Base-by-base conservation (phyloP, 2,329 filamentous ascomycete species). In the Alternaria triticimaculans region DNA sequence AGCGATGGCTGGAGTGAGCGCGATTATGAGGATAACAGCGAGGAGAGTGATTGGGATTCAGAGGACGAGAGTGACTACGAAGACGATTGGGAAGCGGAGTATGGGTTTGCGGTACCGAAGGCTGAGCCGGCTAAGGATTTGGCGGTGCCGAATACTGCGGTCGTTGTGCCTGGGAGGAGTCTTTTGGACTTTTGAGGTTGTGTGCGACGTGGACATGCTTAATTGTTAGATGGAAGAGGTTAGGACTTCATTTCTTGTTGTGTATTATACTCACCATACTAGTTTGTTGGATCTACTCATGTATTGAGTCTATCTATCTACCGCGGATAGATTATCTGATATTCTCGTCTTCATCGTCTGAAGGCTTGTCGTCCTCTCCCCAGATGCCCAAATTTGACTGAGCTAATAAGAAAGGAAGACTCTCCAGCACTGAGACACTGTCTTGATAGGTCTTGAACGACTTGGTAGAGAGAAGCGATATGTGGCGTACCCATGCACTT, bases 31-130 rank as follows among this genome's bases (percentile, higher is more conserved):
- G 58, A 63, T 14, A 58, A 60, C 25, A 63, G 61, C 10, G 61
- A 56, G 15, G 57, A 60, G 2, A 60, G 61, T 8, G 57, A 63
- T 6, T 63, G 61, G 61, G 61, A 63, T 43, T 63, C 61, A 6
- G 61, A 63, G 5, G 51, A 63, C 21, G 61, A 63, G 2, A 63
- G 61, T 21, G 61, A 63, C 33, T 63, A 63, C 6, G 61, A 63
- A 28, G 61, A 63, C 45, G 61, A 63, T 43, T 63, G 61, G 61
- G 61, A 63, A 28, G 61, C 61, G 2, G 61, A 63, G 57, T 56
- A 56, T 43, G 57, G 57, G 4, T 63, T 63, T 11, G 25, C 11
- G 33, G 33, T 63, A 20, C 61, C 56, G 3, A 60, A 30, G 21
- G 45, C 25, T 12, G 33, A 37, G 21, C 50, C 50, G 4, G 10